phyloP scores from a whole-genome alignment of 768 basidiomycete species.

The Kwoniella europaea region DNA sequence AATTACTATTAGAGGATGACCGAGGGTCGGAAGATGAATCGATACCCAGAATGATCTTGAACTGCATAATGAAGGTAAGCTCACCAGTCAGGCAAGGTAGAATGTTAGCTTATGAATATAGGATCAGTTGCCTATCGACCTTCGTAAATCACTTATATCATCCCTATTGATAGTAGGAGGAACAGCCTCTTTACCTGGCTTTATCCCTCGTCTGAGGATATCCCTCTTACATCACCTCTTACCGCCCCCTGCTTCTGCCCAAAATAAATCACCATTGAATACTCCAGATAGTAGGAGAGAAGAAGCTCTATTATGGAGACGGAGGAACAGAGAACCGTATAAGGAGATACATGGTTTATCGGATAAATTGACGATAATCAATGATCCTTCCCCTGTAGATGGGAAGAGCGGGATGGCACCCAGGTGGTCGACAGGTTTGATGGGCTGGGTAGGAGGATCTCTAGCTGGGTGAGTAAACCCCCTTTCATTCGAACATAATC shows the following conservation, averaged over 20 bases:
- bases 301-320: constrained; percentile 32
- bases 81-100: background rate
- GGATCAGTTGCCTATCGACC: constrained; percentile 80
- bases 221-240: constrained; percentile 73
- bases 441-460: constrained; percentile 93
- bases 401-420: constrained; percentile 76
- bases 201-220: constrained; percentile 82
- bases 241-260: constrained; percentile 16
- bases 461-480: constrained; percentile 74
- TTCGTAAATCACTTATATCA: constrained; percentile 79
- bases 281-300: constrained; percentile 27
- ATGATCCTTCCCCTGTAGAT: constrained; percentile 65
- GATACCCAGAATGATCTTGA: constrained; percentile 78
- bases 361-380: constrained; percentile 77
- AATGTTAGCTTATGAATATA: background rate
- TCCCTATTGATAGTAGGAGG: constrained; percentile 88
- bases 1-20: constrained; percentile 87
- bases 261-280: constrained; percentile 13
- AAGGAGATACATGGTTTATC: constrained; percentile 72
- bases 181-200: constrained; percentile 87
- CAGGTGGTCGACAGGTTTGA: constrained; percentile 76
- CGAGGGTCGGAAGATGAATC: constrained; percentile 69
- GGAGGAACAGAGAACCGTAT: constrained; percentile 71
- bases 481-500: constrained; percentile 1
- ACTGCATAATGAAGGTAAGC: constrained; percentile 75